Base-by-base conservation (phyloP, 2,329 filamentous ascomycete species). In the Leptographium radiaticola region DNA sequence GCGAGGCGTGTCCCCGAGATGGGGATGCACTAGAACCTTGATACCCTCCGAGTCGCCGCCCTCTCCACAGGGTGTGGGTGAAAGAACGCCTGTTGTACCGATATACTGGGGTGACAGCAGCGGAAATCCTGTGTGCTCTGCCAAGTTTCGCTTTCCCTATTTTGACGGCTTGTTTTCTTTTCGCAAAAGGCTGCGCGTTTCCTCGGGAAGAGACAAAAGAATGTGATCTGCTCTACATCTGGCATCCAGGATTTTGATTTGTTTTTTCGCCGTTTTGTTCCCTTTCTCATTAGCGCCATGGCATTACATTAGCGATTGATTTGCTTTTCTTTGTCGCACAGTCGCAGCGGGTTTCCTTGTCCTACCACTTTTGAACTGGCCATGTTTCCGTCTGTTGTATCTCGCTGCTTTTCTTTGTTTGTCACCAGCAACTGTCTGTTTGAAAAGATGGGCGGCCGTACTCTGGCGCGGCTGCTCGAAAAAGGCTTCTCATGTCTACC, bases 161-260 rank as follows among this genome's bases (percentile, higher is more conserved):
- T 48, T 55, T 54, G n/a, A 8, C 38, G 43, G 33, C n/a, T 44
- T 53, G 13, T 55, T 40, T 11, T 36, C 48, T 36, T 46, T 42
- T 53, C 43, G 15, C 42, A 52, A 55, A 56, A 56, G 53, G 52
- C 54, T 54, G 49, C 52, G 53, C 64, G 62, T 70, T 66, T 69
- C 64, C 64, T 66, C 65, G 59, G 58, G 53, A 57, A 53, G 56
- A 57, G 53, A 55, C 52, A 56, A 58, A 68, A 70, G 65, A 65
- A 67, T 65, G 67, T 68, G 70, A 69, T 68, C 70, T 69, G 70
- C 67, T 66, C 66, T 70, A 68, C 63, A 70, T 69, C 67, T 66
- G 67, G 67, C 67, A 67, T 68, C 68, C 63, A 65, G 64, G 66
- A 62, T 62, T 61, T 65, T 61, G 59, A 53, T 52, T 48, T 51